Evolutionary conservation across 2,329 filamentous ascomycete species (phyloP).

Genomic region (Nothophoma quercina): DNA sequence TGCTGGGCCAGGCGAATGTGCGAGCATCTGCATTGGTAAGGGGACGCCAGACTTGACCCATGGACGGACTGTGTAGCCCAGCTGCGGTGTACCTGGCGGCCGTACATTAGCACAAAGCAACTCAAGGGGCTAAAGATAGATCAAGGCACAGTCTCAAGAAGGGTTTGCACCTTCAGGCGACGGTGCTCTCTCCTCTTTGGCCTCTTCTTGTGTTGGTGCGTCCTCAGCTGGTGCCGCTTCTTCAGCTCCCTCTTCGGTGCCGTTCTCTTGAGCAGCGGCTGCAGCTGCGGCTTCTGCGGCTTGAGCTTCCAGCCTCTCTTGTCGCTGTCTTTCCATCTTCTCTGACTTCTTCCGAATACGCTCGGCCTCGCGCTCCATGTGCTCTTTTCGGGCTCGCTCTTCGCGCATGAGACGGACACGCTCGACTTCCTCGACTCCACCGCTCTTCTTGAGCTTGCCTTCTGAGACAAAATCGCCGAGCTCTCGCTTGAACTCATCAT

Average conservation of each 20-base stretch:
- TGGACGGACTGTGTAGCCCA: slow-evolving; percentile 33
- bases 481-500: slow-evolving; percentile 84
- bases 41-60: slow-evolving; percentile 39
- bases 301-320: slow-evolving; percentile 39
- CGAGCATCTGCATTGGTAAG: slow-evolving; percentile 24
- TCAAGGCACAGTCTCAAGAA: slow-evolving; percentile 34
- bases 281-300: slow-evolving; percentile 26
- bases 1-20: slow-evolving; percentile 11
- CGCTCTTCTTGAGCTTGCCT: slow-evolving; percentile 93
- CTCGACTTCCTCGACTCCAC: slow-evolving; percentile 93
- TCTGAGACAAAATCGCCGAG: slow-evolving; percentile 85
- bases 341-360: slow-evolving; percentile 56
- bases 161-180: slow-evolving; percentile 45
- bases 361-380: slow-evolving; percentile 62
- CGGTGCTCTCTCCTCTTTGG: slow-evolving; percentile 36
- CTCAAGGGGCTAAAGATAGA: slow-evolving; percentile 18
- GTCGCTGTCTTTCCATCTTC: slow-evolving; percentile 48
- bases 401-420: slow-evolving; percentile 84
- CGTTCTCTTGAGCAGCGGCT: slow-evolving; percentile 24
- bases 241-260: slow-evolving; percentile 35
- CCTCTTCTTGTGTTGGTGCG: slow-evolving; percentile 33
- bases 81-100: slow-evolving; percentile 27
- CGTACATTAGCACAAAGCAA: slow-evolving; percentile 33
- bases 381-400: slow-evolving; percentile 82
- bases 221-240: slow-evolving; percentile 22